Evolutionary conservation across 2,329 filamentous ascomycete species (phyloP).

Genomic region (Apiospora rasikravindrae): DNA sequence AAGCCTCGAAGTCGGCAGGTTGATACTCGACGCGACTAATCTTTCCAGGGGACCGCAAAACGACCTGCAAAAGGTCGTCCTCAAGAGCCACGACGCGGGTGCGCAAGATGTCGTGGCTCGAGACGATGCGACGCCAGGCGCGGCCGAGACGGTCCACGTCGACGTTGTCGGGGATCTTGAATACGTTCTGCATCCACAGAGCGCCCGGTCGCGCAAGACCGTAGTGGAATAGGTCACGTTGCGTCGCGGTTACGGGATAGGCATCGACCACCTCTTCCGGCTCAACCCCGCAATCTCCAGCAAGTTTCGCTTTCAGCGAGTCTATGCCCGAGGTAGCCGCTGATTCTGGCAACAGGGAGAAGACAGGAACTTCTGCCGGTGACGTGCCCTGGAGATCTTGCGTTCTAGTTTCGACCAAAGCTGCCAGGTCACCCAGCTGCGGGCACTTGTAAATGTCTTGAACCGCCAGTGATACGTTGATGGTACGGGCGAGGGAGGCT

Average conservation of each 20-base stretch:
- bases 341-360: background rate
- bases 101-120: background rate
- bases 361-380: background rate
- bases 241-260: background rate
- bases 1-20: background rate
- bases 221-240: background rate
- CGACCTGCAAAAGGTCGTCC: background rate
- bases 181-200: constrained; percentile 12
- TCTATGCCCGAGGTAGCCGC: background rate
- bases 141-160: background rate
- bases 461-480: background rate
- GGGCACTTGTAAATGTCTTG: constrained; percentile 3
- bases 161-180: background rate
- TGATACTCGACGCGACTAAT: background rate
- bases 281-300: background rate
- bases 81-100: background rate
- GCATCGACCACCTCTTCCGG: background rate
- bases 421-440: background rate
- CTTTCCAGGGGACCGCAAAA: background rate
- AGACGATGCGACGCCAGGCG: background rate
- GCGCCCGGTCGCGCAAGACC: background rate
- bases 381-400: background rate
- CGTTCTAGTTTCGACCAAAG: background rate
- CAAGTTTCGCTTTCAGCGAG: background rate
- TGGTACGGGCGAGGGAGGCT: constrained; percentile 40